Evolutionary conservation across 805 yeast genomes (phyloP).

Genomic region (Yarrowia deformans): DNA sequence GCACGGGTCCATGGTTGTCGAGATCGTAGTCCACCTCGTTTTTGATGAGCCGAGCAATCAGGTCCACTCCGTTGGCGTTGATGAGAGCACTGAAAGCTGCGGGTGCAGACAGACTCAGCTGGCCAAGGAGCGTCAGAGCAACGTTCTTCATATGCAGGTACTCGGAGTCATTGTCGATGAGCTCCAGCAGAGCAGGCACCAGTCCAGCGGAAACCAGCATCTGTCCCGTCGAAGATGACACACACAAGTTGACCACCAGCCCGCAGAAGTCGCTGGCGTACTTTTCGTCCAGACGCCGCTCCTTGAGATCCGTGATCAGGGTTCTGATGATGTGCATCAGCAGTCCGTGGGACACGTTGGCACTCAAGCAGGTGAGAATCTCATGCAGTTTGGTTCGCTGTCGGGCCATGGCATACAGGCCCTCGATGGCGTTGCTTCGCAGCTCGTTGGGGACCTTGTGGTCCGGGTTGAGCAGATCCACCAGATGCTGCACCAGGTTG

Average conservation of each 20-base stretch:
- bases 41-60: conserved; percentile 65
- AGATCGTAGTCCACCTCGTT: conserved; percentile 72
- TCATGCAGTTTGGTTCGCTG: conserved; percentile 78
- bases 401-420: conserved; percentile 72
- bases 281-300: conserved; percentile 55
- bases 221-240: conserved; percentile 57
- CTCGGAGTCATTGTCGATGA: conserved; percentile 61
- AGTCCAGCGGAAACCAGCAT: conserved; percentile 79
- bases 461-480: conserved; percentile 76
- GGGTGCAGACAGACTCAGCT: conserved; percentile 52
- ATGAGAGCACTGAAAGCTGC: conserved; percentile 65
- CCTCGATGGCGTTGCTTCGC: conserved; percentile 65
- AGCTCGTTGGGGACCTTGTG: conserved; percentile 60
- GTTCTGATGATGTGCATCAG: conserved; percentile 73
- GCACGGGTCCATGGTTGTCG: conserved; percentile 52
- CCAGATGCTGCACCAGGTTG: conserved; percentile 68
- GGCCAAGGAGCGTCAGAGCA: conserved; percentile 65
- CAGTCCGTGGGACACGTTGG: conserved; percentile 85
- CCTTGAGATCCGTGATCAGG: conserved; percentile 57
- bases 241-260: conserved; percentile 63
- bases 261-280: conserved; percentile 61
- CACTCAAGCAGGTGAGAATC: conserved; percentile 77
- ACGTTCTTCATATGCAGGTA: conserved; percentile 66
- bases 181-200: conserved; percentile 67
- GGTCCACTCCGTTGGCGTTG: conserved; percentile 67